These are phyloP conservation scores for Zygotorulaspora sp. DNA, from an alignment of 805 yeast genomes.

Conservation along the genomic window DNA sequence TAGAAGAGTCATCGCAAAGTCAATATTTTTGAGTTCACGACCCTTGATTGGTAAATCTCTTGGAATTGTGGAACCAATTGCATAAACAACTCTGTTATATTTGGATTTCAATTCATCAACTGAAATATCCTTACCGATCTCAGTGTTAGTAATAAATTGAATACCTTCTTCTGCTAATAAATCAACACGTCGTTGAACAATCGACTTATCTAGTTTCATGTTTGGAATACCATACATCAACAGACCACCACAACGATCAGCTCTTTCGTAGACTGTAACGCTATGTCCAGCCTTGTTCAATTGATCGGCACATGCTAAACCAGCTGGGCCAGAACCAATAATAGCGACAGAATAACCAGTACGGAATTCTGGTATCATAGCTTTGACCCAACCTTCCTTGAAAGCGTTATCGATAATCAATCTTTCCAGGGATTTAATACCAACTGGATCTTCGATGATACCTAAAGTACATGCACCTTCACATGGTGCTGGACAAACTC, in stretches of 20 bases:
- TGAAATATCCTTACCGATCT: constrained; percentile 78
- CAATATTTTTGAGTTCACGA: constrained; percentile 82
- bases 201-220: constrained; percentile 92
- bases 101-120: constrained; percentile 59
- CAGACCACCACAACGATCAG: constrained; percentile 95
- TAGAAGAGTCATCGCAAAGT: constrained; percentile 90
- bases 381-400: constrained; percentile 94
- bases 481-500: constrained; percentile 99
- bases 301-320: constrained; percentile 95
- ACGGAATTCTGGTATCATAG: constrained; percentile 70
- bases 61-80: constrained; percentile 95
- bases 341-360: constrained; percentile 83
- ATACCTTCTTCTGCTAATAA: constrained; percentile 88
- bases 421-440: constrained; percentile 92
- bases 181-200: constrained; percentile 91
- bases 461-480: constrained; percentile 96
- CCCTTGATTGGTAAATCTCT: constrained; percentile 94
- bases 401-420: constrained; percentile 95
- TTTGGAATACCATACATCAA: constrained; percentile 99
- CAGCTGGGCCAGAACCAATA: constrained; percentile 97
- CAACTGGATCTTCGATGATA: constrained; percentile 90
- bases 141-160: constrained; percentile 66
- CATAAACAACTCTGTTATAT: constrained; percentile 81
- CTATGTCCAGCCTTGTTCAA: constrained; percentile 91
- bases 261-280: constrained; percentile 88